A percentile compares a stretch with the other conserved stretches of the same genome.
Evolutionary conservation across 768 basidiomycete species (phyloP).

Genomic region (Rhizopogon rudus): DNA sequence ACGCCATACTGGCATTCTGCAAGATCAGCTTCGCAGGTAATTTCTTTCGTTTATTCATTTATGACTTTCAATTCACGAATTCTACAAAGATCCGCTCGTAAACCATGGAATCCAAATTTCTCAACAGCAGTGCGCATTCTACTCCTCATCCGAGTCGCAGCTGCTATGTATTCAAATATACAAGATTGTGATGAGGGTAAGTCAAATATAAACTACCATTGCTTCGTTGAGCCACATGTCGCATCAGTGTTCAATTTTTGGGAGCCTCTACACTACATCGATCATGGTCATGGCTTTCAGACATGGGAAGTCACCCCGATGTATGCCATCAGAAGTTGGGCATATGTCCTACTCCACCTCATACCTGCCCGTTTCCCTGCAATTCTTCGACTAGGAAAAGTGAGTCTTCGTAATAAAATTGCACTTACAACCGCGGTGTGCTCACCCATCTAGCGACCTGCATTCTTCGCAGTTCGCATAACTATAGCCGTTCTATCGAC

Average conservation of each 20-base stretch:
- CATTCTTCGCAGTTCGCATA: constrained; percentile 88
- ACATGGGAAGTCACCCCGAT: constrained; percentile 95
- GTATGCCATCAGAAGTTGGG: constrained; percentile 93
- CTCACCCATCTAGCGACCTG: constrained; percentile 55
- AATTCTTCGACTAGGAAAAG: constrained; percentile 67
- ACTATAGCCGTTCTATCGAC: constrained; percentile 69
- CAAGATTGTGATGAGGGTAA: constrained; percentile 96
- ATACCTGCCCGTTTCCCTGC: constrained; percentile 58
- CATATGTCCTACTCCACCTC: constrained; percentile 84
- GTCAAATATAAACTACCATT: constrained; percentile 1
- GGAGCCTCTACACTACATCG: constrained; percentile 94
- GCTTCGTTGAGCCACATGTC: neutral
- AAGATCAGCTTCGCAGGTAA: constrained; percentile 76
- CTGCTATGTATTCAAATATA: constrained; percentile 94
- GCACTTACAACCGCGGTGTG: neutral
- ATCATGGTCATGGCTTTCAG: constrained; percentile 86
- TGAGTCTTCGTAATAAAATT: constrained; percentile 25
- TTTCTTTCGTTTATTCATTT: constrained; percentile 5
- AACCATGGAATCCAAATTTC: constrained; percentile 85
- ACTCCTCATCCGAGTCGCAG: constrained; percentile 71
- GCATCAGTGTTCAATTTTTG: constrained; percentile 93
- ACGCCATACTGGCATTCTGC: constrained; percentile 67
- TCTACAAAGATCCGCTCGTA: constrained; percentile 50
- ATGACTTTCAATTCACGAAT: constrained; percentile 6
- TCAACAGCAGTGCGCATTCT: constrained; percentile 81